Evolutionary conservation across 306 rosid species (phyloP).

Genomic region (Urtica urens): DNA sequence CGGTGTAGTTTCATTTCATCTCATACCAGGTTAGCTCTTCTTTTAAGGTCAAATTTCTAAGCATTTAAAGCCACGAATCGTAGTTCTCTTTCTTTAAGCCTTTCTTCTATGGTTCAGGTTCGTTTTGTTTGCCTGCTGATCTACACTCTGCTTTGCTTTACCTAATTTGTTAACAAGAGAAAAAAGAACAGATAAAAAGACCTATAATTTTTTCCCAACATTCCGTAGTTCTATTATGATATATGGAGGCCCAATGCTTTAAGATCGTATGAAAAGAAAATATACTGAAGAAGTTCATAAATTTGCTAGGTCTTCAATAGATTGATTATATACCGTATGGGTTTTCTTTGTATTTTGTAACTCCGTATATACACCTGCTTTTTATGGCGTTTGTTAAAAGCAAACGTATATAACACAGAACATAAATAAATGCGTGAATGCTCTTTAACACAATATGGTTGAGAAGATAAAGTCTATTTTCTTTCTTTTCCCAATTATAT

Average conservation of each 20-base stretch:
- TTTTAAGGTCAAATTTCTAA: neutral
- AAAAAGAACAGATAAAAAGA: too few relatives aligned
- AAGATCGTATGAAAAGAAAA: too few relatives aligned
- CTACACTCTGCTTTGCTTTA: slow-evolving; percentile 1
- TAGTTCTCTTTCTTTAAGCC: neutral
- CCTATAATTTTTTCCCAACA: too few relatives aligned
- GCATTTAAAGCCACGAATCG: neutral
- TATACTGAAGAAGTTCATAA: neutral
- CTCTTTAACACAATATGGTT: too few relatives aligned
- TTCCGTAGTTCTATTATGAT: neutral
- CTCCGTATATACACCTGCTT: too few relatives aligned
- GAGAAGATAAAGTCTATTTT: too few relatives aligned
- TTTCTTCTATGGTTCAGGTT: neutral
- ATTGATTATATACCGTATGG: neutral
- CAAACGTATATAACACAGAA: too few relatives aligned
- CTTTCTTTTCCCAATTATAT: too few relatives aligned
- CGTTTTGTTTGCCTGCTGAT: slow-evolving; percentile 4
- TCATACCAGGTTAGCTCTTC: neutral
- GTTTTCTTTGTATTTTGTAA: too few relatives aligned
- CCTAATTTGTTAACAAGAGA: neutral
- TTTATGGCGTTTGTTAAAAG: too few relatives aligned
- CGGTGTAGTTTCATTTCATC: neutral
- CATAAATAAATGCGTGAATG: too few relatives aligned
- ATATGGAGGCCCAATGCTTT: neutral
- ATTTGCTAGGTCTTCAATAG: neutral